Evolutionary conservation across 2,329 filamentous ascomycete genomes (phyloP).

Genomic region (Chrysoporthe deuterocubensis): DNA sequence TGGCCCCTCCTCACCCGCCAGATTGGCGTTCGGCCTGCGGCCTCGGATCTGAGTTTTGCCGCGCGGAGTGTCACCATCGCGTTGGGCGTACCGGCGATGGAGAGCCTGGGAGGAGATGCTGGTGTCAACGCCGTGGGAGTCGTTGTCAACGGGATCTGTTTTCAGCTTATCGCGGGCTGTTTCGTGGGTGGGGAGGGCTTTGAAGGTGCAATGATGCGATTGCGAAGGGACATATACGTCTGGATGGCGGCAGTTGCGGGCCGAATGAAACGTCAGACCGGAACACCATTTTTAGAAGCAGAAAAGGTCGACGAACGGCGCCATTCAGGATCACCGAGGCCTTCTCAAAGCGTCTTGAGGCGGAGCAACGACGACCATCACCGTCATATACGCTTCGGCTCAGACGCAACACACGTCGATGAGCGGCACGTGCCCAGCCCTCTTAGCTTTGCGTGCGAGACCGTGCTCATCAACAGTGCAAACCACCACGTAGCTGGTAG

Average conservation of each 20-base stretch:
- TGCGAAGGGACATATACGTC: neutral
- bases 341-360: neutral
- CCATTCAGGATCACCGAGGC: neutral
- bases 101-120: slow-evolving; percentile 48
- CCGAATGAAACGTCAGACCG: neutral
- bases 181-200: slow-evolving; percentile 29
- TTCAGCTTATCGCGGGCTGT: slow-evolving; percentile 41
- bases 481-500: neutral
- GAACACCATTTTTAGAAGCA: neutral
- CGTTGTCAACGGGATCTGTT: slow-evolving; percentile 54
- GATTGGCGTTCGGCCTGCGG: slow-evolving; percentile 40
- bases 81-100: slow-evolving; percentile 52
- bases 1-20: slow-evolving; percentile 44
- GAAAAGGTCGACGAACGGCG: neutral
- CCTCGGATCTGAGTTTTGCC: slow-evolving; percentile 50
- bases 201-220: neutral
- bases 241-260: neutral
- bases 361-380: neutral
- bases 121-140: slow-evolving; percentile 55
- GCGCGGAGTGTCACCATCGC: slow-evolving; percentile 56
- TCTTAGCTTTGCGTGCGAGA: neutral
- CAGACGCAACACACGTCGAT: slow-evolving; percentile 14
- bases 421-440: neutral
- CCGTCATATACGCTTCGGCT: slow-evolving; percentile 11
- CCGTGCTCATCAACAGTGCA: neutral